Conservation (phyloP, 2,329 filamentous ascomycete genomes). For the Scedosporium minutisporum region DNA sequence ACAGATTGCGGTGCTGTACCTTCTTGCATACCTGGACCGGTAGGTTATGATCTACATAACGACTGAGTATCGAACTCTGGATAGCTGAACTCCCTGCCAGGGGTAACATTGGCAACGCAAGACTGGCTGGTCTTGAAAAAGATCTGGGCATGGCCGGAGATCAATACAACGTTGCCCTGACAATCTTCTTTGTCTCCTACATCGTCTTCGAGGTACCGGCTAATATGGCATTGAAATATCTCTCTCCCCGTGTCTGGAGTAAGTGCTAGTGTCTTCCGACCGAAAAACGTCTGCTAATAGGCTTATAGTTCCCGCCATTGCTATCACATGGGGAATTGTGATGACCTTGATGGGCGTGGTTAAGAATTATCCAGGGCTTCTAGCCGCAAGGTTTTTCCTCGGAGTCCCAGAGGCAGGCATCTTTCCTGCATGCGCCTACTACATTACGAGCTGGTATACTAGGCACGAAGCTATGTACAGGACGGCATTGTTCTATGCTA, state of each 20-base stretch:
- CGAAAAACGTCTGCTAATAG: neutral
- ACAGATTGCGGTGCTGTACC: slow-evolving; percentile 56
- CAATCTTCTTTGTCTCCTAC: slow-evolving; percentile 64
- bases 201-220: slow-evolving; percentile 63
- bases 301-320: slow-evolving; percentile 22
- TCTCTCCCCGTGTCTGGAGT: slow-evolving; percentile 60
- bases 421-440: slow-evolving; percentile 66
- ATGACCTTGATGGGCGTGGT: slow-evolving; percentile 51
- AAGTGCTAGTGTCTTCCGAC: neutral
- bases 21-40: slow-evolving; percentile 60
- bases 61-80: too few species aligned
- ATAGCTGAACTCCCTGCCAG: neutral
- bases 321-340: slow-evolving; percentile 47
- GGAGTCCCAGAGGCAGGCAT: slow-evolving; percentile 65
- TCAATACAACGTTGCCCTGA: slow-evolving; percentile 61
- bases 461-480: slow-evolving; percentile 69
- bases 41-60: neutral
- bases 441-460: slow-evolving; percentile 63
- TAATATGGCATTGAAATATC: slow-evolving; percentile 60
- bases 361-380: slow-evolving; percentile 45
- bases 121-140: slow-evolving; percentile 52
- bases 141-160: slow-evolving; percentile 51
- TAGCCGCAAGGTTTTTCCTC: slow-evolving; percentile 59
- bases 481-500: slow-evolving; percentile 74
- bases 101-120: slow-evolving; percentile 45